Percentiles rank a stretch among this genome's conserved stretches.
Conservation (phyloP, 257 asterid genomes). For the Buddleja alternifolia region DNA sequence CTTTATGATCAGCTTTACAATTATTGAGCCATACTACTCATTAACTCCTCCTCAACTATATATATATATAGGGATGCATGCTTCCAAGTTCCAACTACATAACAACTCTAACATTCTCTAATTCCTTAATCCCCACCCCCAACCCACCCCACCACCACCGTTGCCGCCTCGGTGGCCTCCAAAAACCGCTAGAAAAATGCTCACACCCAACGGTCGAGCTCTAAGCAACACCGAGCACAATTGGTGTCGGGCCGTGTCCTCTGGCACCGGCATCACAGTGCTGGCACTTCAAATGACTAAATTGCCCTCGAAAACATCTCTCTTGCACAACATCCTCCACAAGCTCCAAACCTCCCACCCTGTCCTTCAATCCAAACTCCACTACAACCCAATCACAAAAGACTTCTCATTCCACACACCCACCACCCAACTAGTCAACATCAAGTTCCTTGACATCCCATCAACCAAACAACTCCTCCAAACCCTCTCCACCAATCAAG, state of each 20-base stretch:
- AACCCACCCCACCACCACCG: no score
- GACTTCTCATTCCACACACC: conserved; percentile 45
- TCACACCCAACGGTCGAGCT: conserved; percentile 11
- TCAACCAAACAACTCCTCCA: conserved; percentile 41
- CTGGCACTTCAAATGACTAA: conserved; percentile 47
- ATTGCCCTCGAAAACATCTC: conserved; percentile 30
- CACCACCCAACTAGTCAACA: conserved; percentile 25
- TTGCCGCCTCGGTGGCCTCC: no score
- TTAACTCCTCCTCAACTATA: conserved; percentile 5
- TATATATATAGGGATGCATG: neutral
- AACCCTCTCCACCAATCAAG: neutral
- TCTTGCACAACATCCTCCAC: conserved; percentile 35
- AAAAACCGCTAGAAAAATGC: neutral
- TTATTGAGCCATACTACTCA: neutral
- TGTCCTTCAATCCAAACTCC: conserved; percentile 55
- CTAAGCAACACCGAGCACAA: conserved; percentile 60
- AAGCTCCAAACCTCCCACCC: conserved; percentile 56
- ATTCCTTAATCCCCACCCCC: no score
- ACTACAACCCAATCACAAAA: conserved; percentile 47
- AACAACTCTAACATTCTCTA: no score
- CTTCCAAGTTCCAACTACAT: neutral
- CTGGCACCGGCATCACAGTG: conserved; percentile 74
- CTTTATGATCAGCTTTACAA: neutral
- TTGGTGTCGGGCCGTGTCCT: conserved; percentile 69
- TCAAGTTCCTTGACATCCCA: conserved; percentile 32